A percentile compares a stretch with the other conserved stretches of the same genome.
Evolutionary conservation across 768 basidiomycete species (phyloP).

Genomic region (Panaeolus cyanescens): DNA sequence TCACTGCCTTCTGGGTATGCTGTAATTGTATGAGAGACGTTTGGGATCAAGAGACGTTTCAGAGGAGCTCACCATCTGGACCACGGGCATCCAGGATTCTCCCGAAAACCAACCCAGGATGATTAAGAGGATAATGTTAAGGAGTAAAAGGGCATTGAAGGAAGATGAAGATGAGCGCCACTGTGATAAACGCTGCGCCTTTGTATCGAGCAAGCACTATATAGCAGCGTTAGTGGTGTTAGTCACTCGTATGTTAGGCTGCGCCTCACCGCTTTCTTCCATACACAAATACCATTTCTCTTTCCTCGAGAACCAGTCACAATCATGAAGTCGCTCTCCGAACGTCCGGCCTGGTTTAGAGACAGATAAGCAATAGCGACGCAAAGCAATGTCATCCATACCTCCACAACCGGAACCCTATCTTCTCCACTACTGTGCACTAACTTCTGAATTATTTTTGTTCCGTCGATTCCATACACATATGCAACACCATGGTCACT

Average conservation of each 20-base stretch:
- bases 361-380: not conserved
- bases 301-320: not conserved
- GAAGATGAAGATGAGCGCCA: not conserved
- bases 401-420: not conserved
- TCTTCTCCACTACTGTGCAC: not conserved
- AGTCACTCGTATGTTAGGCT: too few relatives aligned
- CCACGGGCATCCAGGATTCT: not conserved
- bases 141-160: not conserved
- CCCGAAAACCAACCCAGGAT: not conserved
- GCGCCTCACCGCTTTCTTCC: not conserved
- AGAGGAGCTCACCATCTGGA: not conserved
- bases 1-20: not conserved
- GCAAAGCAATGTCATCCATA: not conserved
- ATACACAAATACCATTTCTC: not conserved
- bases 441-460: not conserved
- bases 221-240: not conserved
- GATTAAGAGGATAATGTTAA: not conserved
- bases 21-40: not conserved
- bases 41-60: not conserved
- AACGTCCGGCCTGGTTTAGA: not conserved
- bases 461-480: not conserved
- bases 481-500: constrained; percentile 1
- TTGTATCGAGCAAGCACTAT: not conserved
- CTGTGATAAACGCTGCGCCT: not conserved
- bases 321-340: not conserved